Base-by-base conservation (phyloP, 2,329 filamentous ascomycete genomes). In the Piedraia hortae region DNA sequence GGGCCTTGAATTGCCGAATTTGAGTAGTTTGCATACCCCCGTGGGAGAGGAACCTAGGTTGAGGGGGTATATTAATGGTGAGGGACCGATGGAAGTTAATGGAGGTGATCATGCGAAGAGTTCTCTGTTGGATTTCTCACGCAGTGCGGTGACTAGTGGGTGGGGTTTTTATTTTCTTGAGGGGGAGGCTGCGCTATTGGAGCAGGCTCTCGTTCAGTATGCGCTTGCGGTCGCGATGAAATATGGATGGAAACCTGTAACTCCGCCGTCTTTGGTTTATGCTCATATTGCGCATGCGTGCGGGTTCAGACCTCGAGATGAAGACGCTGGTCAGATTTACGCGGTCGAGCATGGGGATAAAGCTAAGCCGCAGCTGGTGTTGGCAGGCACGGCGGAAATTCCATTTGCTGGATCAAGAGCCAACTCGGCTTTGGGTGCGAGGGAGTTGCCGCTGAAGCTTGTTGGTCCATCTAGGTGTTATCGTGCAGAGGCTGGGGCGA, bases 121-220 rank as follows among this genome's bases (percentile, higher is more conserved):
- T n/a, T n/a, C n/a, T n/a, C 57, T 97, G n/a, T 54, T 97, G 22
- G 82, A 97, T 48, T 91, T 97, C 39, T 55, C 70, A 4, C 67
- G 60, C 27, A 77, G 78, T 4, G 69, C 69, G 2, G 65, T 61
- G n/a, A 68, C 75, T 2, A 74, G 70, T 3, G 85, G 85, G 16
- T 97, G 82, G 82, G 85, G 85, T 1, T 97, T 78, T 75, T 97
- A 97, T 50, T 93, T 78, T 46, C 62, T 97, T 6, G 54, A 75
- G n/a, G 75, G 82, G 39, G 80, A 89, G 38, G 85, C 67, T 5
- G 80, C 80, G 0, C 62, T 85, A 43, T 59, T 97, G n/a, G 85
- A 97, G 47, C 82, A 93, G 41, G 85, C 85, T 0, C 59, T 97
- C 3, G 52, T 93, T 7, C 70, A 82, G 42, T 91, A 88, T 43